phyloP scores from a whole-genome alignment of 306 rosid genomes.

The Prunus dulcis region DNA sequence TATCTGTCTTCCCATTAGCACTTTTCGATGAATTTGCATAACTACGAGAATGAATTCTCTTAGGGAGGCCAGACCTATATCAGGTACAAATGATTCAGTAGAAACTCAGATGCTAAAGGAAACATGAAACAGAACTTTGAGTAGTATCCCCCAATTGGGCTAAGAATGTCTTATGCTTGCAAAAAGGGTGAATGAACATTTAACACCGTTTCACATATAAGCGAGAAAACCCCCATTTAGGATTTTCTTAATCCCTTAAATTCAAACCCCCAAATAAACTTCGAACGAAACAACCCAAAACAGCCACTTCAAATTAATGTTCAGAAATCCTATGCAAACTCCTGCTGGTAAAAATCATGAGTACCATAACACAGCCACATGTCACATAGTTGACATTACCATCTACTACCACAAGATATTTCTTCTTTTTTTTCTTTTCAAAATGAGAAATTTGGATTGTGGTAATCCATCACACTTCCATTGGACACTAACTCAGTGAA shows the following conservation, averaged over 20 bases:
- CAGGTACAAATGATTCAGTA: constrained; percentile 13
- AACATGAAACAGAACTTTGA: constrained; percentile 2
- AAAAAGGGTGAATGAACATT: background rate
- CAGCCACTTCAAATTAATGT: background rate
- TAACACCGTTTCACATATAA: background rate
- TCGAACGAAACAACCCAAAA: background rate
- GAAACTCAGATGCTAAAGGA: background rate
- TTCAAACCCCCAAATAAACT: background rate
- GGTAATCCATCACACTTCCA: background rate
- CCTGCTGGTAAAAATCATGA: background rate
- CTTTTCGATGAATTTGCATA: constrained; percentile 47
- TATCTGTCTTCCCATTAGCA: constrained; percentile 27
- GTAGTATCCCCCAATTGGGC: background rate
- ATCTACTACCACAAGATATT: too few species aligned
- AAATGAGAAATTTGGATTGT: background rate
- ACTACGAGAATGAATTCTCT: constrained; percentile 38
- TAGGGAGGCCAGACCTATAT: constrained; percentile 52
- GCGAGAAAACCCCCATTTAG: background rate
- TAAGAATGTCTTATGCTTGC: background rate
- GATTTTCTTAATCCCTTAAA: background rate
- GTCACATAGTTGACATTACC: background rate
- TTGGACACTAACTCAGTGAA: background rate
- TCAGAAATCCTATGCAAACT: background rate
- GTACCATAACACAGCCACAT: background rate
- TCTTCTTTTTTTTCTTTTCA: too few species aligned